Evolutionary conservation across 345 rosid genomes (phyloP), one percentile per base, ranked within the genome.

Genomic region (Theobroma cacao): DNA sequence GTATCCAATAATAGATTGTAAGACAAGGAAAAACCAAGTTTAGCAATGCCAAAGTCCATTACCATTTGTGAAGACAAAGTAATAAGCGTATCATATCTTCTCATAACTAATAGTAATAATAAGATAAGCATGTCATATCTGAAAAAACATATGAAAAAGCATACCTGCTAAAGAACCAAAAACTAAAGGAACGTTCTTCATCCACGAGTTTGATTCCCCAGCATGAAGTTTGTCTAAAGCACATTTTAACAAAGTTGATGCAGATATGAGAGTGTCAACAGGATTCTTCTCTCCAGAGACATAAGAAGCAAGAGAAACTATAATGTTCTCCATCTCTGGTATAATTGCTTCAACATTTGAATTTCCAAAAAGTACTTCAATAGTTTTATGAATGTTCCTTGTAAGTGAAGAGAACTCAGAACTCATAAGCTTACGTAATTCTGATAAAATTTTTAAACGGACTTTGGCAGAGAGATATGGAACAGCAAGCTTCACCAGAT

Each of bases 91-190:
- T 56, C 34, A 24, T 6, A 41, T 36, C 28, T 34, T 64, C 69
- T 34, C 36, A 36, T 34, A 64, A 22, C 65, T 61, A 61, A 55
- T 55, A n/a, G 0, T 50, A 50, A 3, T 50, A 56, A 56, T 26
- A n/a, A 60, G 38, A 18, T 38, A 65, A 65, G 7, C 47, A 20
- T 64, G 18, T 4, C 31, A 65, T 20, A n/a, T n/a, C n/a, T n/a
- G n/a, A 61, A 66, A 11, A 61, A 78, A 55, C 38, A 78, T 20
- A 58, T 38, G 53, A 81, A 81, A 65, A 73, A 73, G 34, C 69
- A 58, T 85, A 93, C 98, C 98, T 68, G 89, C 88, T 72, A 91
- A 26, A 52, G 93, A 83, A 78, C 80, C 77, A 78, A 75, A 89
- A 80, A 92, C 89, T 33, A 82, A 74, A n/a, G 92, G 88, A 76